These are phyloP conservation scores for Aspergillus sergii DNA, from an alignment of 2,329 filamentous ascomycete genomes.

Conservation along the genomic window DNA sequence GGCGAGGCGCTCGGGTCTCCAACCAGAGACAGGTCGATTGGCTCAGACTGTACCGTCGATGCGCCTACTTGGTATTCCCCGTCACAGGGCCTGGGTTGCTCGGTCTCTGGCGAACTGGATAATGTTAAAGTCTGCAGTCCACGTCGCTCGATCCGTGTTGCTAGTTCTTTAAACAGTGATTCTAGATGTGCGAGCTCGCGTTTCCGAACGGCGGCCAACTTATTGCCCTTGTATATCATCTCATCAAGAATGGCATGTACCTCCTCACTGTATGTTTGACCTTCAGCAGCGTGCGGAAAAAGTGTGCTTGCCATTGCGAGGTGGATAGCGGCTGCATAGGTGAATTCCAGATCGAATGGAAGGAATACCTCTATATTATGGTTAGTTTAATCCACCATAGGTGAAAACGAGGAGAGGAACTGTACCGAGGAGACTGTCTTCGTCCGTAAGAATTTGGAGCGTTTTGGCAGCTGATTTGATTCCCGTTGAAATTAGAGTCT, in stretches of 20 bases:
- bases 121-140: slow-evolving; percentile 30
- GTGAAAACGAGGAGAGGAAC: background rate
- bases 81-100: too few species aligned
- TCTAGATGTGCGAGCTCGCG: slow-evolving; percentile 33
- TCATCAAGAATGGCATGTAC: slow-evolving; percentile 35
- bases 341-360: slow-evolving; percentile 44
- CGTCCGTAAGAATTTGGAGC: slow-evolving; percentile 40
- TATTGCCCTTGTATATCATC: slow-evolving; percentile 39
- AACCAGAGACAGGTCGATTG: background rate
- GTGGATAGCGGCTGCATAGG: slow-evolving; percentile 39
- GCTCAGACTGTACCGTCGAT: background rate
- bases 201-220: slow-evolving; percentile 33
- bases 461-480: slow-evolving; percentile 48
- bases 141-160: slow-evolving; percentile 25
- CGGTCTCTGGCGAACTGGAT: background rate
- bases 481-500: slow-evolving; percentile 41
- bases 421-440: slow-evolving; percentile 41
- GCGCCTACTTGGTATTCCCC: background rate
- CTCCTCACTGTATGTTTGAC: slow-evolving; percentile 23
- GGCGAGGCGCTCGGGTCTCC: slow-evolving; percentile 1
- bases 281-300: slow-evolving; percentile 35
- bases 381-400: background rate
- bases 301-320: slow-evolving; percentile 41
- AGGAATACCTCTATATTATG: slow-evolving; percentile 38
- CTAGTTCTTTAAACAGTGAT: slow-evolving; percentile 30